Evolutionary conservation across 2,329 filamentous ascomycete genomes (phyloP).

Genomic region (Penicillium sp.): DNA sequence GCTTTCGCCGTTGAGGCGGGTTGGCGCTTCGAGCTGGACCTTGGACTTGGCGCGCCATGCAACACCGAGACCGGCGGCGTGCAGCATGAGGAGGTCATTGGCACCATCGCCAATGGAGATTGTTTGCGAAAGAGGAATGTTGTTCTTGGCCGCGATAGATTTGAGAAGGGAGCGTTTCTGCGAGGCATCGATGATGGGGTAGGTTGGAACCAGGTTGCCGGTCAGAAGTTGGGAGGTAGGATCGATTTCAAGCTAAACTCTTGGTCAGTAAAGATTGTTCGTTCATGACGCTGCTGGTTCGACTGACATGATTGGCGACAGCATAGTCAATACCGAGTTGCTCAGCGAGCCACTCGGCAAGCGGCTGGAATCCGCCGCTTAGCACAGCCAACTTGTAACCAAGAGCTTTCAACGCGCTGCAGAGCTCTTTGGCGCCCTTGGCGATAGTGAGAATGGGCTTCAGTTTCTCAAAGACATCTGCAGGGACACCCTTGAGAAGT

Average conservation of each 20-base stretch:
- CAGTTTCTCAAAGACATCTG: constrained; percentile 71
- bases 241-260: constrained; percentile 45
- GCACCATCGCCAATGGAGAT: constrained; percentile 59
- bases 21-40: constrained; percentile 57
- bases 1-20: constrained; percentile 53
- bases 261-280: not conserved
- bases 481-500: constrained; percentile 73
- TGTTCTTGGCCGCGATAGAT: constrained; percentile 51
- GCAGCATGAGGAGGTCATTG: constrained; percentile 61
- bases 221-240: constrained; percentile 47
- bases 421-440: constrained; percentile 67
- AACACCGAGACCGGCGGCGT: constrained; percentile 55
- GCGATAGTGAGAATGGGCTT: constrained; percentile 72
- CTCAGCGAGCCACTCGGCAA: constrained; percentile 78
- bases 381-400: constrained; percentile 86
- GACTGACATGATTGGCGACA: constrained; percentile 71
- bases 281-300: too few species aligned
- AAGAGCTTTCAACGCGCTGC: constrained; percentile 66
- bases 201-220: constrained; percentile 49
- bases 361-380: constrained; percentile 83
- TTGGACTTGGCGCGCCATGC: constrained; percentile 61
- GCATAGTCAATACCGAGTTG: constrained; percentile 82
- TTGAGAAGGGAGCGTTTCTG: constrained; percentile 53
- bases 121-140: constrained; percentile 50
- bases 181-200: constrained; percentile 55